phyloP scores from a whole-genome alignment of 106 monocot genomes.

The Apostasia ramifera region DNA sequence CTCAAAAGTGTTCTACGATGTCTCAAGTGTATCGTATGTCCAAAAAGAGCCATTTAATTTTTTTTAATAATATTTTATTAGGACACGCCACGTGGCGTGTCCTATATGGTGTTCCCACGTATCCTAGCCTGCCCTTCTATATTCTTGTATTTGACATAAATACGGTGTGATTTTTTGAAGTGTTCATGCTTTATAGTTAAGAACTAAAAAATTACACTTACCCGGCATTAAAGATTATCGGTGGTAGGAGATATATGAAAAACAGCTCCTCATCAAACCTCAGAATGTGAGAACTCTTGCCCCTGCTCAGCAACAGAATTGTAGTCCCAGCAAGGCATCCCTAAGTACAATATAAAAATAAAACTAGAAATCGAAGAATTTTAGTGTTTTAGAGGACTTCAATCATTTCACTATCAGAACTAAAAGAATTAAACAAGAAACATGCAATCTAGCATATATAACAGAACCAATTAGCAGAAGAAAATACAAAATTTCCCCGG shows the following conservation, averaged over 20 bases:
- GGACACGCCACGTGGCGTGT: too few relatives aligned
- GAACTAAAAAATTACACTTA: conserved; percentile 12
- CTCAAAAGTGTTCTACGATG: too few relatives aligned
- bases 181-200: background rate
- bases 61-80: too few relatives aligned
- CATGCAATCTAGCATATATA: background rate
- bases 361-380: background rate
- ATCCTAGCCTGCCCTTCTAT: too few relatives aligned
- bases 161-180: background rate
- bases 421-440: too few relatives aligned
- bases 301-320: conserved; percentile 59
- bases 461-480: background rate
- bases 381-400: background rate
- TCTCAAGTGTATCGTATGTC: too few relatives aligned
- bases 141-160: too few relatives aligned
- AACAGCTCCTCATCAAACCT: conserved; percentile 72
- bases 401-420: background rate
- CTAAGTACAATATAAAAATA: conserved; percentile 14
- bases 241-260: conserved; percentile 76
- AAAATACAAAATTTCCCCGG: background rate
- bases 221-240: conserved; percentile 90
- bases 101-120: too few relatives aligned
- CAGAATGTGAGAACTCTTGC: conserved; percentile 66
- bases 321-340: conserved; percentile 48
- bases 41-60: too few relatives aligned